Base-by-base conservation (phyloP, 495 filamentous ascomycete species). In the Apiosordaria backusii region DNA sequence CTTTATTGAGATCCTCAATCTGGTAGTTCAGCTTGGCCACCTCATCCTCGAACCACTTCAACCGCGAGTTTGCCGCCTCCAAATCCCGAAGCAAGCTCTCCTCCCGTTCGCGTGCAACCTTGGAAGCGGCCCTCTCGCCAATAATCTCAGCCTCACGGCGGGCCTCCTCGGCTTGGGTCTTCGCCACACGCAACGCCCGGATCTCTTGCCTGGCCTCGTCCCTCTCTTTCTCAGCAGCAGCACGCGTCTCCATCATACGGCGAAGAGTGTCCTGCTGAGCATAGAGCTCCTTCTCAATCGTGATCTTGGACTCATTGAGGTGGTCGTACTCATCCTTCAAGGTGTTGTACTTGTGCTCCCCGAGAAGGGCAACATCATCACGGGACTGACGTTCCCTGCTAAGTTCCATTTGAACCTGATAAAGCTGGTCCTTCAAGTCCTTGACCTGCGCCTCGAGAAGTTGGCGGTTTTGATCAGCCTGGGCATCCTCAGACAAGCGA, bases 241-340 rank as follows among this genome's bases (percentile, higher is more conserved):
- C 79, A 13, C 92, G 86, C 27, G 89, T 89, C 77, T 96, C 92
- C 52, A 90, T 90, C 9, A 93, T 90, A 21, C 95, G 90, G 22
- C 95, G 90, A 57, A 97, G 86, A 16, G 90, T 90, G 74, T 99
- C 95, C 76, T 97, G 93, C 70, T 98, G 95, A n/a, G 90, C 87
- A 74, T 97, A 98, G 78, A 99, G 92, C 76, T 98, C 96, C 76
- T 97, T 97, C 75, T 99, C 95, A 63, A 99, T 97, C 50, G 85
- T 95, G 70, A 97, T 97, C 77, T 99, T 99, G 4, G 93, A 89
- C 50, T 97, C 92, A 68, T 96, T 97, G 16, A 99, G 82, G n/a
- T 85, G 84, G 29, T 93, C 85, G 71, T 89, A 96, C 65, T 98
- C 93, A 22, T 93, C 87, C 71, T 91, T 88, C 64, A 99, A 78